Conservation (phyloP, 805 yeast genomes). For the Lachancea meyersii region DNA sequence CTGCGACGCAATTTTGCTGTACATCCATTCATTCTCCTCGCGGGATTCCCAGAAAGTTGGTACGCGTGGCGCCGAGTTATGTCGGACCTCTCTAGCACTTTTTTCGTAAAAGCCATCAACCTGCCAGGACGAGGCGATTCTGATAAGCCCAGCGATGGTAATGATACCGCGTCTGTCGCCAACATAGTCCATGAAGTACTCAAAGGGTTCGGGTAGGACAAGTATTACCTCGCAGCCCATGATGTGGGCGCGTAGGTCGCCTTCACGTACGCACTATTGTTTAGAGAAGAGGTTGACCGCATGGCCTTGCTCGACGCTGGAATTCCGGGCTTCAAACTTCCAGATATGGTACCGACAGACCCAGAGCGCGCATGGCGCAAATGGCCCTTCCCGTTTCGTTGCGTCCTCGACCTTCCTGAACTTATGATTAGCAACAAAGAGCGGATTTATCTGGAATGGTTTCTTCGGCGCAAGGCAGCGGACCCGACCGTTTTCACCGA, state of each 20-base stretch:
- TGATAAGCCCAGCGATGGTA: slow-evolving; percentile 11
- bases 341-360: slow-evolving; percentile 5
- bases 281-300: slow-evolving; percentile 7
- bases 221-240: slow-evolving; percentile 10
- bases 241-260: slow-evolving; percentile 13
- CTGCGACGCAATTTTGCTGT: neutral
- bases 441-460: slow-evolving; percentile 11
- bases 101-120: slow-evolving; percentile 7
- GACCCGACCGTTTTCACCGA: slow-evolving; percentile 8
- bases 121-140: slow-evolving; percentile 13
- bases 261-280: slow-evolving; percentile 10
- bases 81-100: slow-evolving; percentile 1
- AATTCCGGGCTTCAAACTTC: slow-evolving; percentile 11
- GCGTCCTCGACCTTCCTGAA: slow-evolving; percentile 11
- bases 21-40: slow-evolving; percentile 4
- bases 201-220: neutral
- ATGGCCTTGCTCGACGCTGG: slow-evolving; percentile 12
- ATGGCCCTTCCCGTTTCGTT: slow-evolving; percentile 12
- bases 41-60: slow-evolving; percentile 14
- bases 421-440: slow-evolving; percentile 7
- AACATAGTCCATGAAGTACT: slow-evolving; percentile 7
- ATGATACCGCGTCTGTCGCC: slow-evolving; percentile 10
- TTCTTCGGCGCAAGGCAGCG: slow-evolving; percentile 10
- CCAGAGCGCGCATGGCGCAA: slow-evolving; percentile 11
- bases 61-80: slow-evolving; percentile 12